Evolutionary conservation across 768 basidiomycete genomes (phyloP), one percentile per base, ranked within the genome.

Genomic region (Strobilomyces dryophilus): DNA sequence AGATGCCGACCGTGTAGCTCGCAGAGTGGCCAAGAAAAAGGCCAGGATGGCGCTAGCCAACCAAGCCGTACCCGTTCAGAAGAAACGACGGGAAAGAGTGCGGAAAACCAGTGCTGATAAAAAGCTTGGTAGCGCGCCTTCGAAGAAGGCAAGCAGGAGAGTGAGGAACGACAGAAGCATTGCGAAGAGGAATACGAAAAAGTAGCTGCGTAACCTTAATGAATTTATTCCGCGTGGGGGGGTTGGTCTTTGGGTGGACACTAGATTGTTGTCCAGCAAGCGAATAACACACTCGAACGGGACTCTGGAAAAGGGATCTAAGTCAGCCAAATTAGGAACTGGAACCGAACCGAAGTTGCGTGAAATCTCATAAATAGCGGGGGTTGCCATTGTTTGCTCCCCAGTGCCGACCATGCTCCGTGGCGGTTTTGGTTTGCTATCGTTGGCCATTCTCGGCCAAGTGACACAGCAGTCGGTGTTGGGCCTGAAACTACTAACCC

Each of bases 1-100:
- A 21, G 87, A 98, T 67, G 77, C 83, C 1, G 91, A 90, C 54
- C 85, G 95, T 26, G 76, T 92, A 39, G 88, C 86, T 39, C 75
- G 95, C 45, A 77, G 95, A 52, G 66, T 94, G 68, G 92, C 90
- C 39, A 97, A 98, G 82, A 97, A 97, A 73, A 88, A 87, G 70
- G 79, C 83, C 32, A 76, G 85, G 58, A 78, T 76, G 60, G 67
- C 75, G 36, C 75, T 88, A 65, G 70, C 63, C 24, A 70, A 73
- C 49, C 64, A 71, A 57, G 73, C 70, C 24, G 68, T 74, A 5
- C 69, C 71, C 52, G 44, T 65, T 26, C 65, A 68, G 52, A 71
- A 62, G 24, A 79, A 76, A 64, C 75, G 78, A 17, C 69, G 79
- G 46, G 75, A 76, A 54, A 72, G 81, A 37, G 74, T 74, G 20